Base-by-base conservation (phyloP, 495 filamentous ascomycete genomes). In the Xylaria acuta region DNA sequence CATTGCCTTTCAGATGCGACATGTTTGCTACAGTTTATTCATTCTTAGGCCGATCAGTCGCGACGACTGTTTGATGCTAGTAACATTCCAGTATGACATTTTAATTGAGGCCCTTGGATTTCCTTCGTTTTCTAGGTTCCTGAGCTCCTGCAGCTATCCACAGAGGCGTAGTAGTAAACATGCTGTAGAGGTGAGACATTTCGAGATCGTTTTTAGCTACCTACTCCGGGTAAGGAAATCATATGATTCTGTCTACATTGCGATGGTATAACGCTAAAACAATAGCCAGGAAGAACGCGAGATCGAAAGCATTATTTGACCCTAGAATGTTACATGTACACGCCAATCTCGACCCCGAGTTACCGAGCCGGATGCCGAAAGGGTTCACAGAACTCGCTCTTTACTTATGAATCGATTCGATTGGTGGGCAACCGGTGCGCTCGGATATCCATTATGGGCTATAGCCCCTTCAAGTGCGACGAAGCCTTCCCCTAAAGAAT, bases 1-100 rank as follows among this genome's bases (percentile, higher is more conserved):
- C 87, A 89, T 73, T 80, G 81, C 20, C 74, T 88, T 6, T 82
- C 82, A 1, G 87, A 89, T 75, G 84, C 85, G 3, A 75, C 82
- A 36, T 58, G 83, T 1, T 68, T 89, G n/a, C 75, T 82, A 16
- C 72, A 79, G 22, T 89, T 89, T 40, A 77, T 82, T 5, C 80
- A 86, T 38, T 78, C 82, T 41, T 87, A 83, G 85, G 80, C 83
- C 43, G 69, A 67, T 11, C 64, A 30, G 47, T 80, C 72, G 58
- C 65, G 47, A 49, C 49, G 45, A 16, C 56, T 75, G 0, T 76
- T 73, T 30, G 47, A 32, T n/a, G 40, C 38, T 20, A 38, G n/a
- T n/a, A n/a, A n/a, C n/a, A n/a, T n/a, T n/a, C n/a, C n/a, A n/a
- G n/a, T n/a, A n/a, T n/a, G n/a, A n/a, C n/a, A n/a, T n/a, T n/a